These are phyloP conservation scores for Talaromyces atroroseus DNA, from an alignment of 2,329 filamentous ascomycete genomes.

Conservation along the genomic window DNA sequence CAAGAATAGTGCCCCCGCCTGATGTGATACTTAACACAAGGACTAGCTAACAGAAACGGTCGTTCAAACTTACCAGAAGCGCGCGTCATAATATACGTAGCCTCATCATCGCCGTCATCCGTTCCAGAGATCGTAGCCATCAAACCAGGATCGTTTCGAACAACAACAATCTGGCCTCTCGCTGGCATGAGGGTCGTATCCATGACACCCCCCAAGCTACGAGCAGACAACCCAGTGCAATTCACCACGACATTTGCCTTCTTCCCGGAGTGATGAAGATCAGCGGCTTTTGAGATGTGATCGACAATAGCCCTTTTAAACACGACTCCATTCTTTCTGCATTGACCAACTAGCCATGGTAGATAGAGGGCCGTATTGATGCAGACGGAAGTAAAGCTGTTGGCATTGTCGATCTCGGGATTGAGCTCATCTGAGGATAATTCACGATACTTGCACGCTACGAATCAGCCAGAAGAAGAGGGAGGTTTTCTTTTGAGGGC, in stretches of 20 bases:
- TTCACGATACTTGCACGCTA: constrained; percentile 55
- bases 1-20: constrained; percentile 72
- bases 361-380: constrained; percentile 89
- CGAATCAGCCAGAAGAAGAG: not conserved
- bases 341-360: constrained; percentile 77
- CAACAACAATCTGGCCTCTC: constrained; percentile 77
- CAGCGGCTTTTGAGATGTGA: constrained; percentile 68
- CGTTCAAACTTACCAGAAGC: constrained; percentile 39
- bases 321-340: constrained; percentile 64
- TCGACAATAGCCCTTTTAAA: constrained; percentile 58
- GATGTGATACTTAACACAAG: not conserved
- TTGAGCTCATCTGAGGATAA: constrained; percentile 56
- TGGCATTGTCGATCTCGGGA: constrained; percentile 63
- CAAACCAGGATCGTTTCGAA: constrained; percentile 67
- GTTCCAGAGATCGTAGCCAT: constrained; percentile 64
- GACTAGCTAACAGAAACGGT: no score
- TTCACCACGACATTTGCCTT: constrained; percentile 69
- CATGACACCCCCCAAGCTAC: constrained; percentile 72
- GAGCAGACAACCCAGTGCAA: constrained; percentile 72
- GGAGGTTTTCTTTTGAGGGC: not conserved
- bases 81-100: constrained; percentile 76
- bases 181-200: constrained; percentile 69
- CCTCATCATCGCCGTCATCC: constrained; percentile 67
- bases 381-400: constrained; percentile 75
- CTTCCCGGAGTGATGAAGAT: constrained; percentile 47